Evolutionary conservation across 345 rosid species (phyloP).

Genomic region (Linum tenue): DNA sequence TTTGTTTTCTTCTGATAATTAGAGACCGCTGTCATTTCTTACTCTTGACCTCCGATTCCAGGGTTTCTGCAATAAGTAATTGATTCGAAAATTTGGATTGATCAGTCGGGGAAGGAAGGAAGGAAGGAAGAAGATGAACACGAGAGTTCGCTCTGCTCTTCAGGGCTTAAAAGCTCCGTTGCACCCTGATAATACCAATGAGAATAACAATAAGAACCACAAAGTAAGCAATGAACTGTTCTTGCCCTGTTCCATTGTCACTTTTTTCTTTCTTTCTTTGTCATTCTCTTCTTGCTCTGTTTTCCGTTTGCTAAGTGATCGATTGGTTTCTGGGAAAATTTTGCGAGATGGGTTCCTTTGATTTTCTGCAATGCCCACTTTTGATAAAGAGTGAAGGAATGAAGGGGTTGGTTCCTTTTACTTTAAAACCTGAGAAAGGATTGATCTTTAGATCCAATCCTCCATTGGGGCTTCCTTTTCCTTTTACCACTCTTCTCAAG

Average conservation of each 20-base stretch:
- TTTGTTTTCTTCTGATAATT: background rate
- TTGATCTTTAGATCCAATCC: slow-evolving; percentile 43
- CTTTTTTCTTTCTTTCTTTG: slow-evolving; percentile 4
- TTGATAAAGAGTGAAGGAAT: background rate
- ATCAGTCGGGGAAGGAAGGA: slow-evolving; percentile 16
- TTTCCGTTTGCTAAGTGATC: background rate
- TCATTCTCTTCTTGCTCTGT: slow-evolving; percentile 8
- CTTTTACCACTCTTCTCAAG: slow-evolving; percentile 48
- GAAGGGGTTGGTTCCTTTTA: slow-evolving; percentile 12
- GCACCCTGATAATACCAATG: slow-evolving; percentile 29
- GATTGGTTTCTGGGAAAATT: background rate
- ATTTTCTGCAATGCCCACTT: slow-evolving; percentile 5
- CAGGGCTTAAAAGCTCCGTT: slow-evolving; percentile 62
- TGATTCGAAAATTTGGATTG: slow-evolving; percentile 11
- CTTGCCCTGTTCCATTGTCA: slow-evolving; percentile 3
- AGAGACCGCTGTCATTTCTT: no score
- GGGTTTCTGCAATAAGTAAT: slow-evolving; percentile 20
- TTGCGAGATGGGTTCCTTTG: slow-evolving; percentile 4
- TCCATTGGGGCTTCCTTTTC: slow-evolving; percentile 16
- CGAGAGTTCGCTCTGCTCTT: slow-evolving; percentile 58
- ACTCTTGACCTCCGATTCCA: background rate
- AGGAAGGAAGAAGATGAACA: slow-evolving; percentile 44
- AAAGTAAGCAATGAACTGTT: background rate
- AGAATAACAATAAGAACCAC: no score
- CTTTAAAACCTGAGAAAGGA: slow-evolving; percentile 15